These are phyloP conservation scores for Achaetomium macrosporum DNA, from an alignment of 2,329 filamentous ascomycete species.

Conservation along the genomic window DNA sequence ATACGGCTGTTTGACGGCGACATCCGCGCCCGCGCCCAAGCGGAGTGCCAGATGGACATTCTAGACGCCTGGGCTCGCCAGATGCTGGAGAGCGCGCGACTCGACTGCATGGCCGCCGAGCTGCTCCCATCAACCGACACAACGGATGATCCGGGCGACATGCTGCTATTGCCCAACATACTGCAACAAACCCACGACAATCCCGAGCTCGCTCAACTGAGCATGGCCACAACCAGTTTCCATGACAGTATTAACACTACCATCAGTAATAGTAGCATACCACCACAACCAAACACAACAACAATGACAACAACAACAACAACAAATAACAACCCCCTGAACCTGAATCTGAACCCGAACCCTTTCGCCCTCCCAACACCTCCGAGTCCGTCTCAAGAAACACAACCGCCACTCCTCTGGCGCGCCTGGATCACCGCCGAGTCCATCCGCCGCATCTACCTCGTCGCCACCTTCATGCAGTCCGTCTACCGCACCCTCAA, in stretches of 20 bases:
- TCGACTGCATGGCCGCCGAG: neutral
- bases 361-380: neutral
- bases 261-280: no score
- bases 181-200: no score
- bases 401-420: neutral
- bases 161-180: no score
- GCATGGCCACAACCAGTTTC: no score
- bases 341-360: no score
- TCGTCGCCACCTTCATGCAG: neutral
- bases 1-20: conserved; percentile 39
- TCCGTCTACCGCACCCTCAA: neutral
- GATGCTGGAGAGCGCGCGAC: conserved; percentile 1
- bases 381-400: no score
- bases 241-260: no score
- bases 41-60: conserved; percentile 24
- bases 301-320: neutral
- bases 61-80: conserved; percentile 25
- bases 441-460: neutral
- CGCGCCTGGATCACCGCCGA: neutral
- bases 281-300: no score
- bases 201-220: no score
- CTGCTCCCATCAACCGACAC: no score
- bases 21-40: conserved; percentile 32
- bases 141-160: no score
- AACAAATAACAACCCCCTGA: neutral